Evolutionary conservation across 306 rosid genomes (phyloP), one percentile per base, ranked within the genome.

Genomic region (Cicer yamashitae): DNA sequence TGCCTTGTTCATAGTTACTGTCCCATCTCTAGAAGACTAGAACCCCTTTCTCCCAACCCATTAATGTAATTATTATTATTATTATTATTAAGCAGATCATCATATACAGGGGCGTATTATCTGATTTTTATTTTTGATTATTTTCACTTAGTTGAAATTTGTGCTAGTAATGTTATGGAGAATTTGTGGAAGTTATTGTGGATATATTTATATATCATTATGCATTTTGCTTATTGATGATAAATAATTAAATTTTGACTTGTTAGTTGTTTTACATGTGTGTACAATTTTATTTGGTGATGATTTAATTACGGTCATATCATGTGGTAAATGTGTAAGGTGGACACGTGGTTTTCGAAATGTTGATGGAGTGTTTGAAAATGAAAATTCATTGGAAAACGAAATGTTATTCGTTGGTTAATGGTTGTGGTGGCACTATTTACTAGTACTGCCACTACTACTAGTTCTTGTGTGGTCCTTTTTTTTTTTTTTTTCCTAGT

Each of bases 1-100:
- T 74, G 18, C 76, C 65, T 14, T 90, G 96, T 87, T 82, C 74
- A 86, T 90, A 83, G 82, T 44, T 44, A 72, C 38, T 41, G 67
- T 41, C 46, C 50, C 65, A 14, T 53, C 72, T 48, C 46, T 48
- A 39, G 69, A 34, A 62, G 18, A n/a, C 66, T 34, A 60, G 20
- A 60, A 60, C 6, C 67, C 18, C 12, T 18, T 18, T 18, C 34
- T 51, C 52, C 79, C 79, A 48, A 62, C 83, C 82, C 81, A 72
- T 79, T 82, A 63, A 82, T 82, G 86, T 87, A 83, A 86, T 70
- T 83, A 60, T 51, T 48, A 48, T 48, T 13, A 6, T 13, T 51
- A 14, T 51, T 14, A 51, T n/a, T 43, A 43, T 43, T 81, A 82
- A 72, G 85, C 74, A 71, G 79, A 54, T 73, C 67, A 12, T 34